phyloP scores from a whole-genome alignment of 108 stramenopile species.

The Halocafeteria seosinensis region DNA sequence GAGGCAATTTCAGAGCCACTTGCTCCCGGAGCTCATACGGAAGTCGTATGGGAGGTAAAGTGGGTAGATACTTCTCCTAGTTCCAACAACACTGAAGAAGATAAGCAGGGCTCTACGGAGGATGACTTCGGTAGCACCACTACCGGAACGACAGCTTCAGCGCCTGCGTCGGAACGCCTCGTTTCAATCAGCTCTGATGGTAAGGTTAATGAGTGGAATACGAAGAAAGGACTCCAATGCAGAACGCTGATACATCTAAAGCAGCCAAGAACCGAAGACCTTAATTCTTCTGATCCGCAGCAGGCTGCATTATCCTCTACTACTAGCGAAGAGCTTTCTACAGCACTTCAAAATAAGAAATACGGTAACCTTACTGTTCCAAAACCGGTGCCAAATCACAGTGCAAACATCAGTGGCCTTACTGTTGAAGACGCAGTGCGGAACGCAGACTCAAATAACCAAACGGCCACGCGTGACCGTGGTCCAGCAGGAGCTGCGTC shows the following conservation, averaged over 20 bases:
- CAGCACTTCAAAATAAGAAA: neutral
- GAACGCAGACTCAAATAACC: neutral
- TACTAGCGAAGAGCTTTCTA: neutral
- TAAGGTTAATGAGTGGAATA: slow-evolving; percentile 37
- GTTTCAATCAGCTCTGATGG: slow-evolving; percentile 43
- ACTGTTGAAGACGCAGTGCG: neutral
- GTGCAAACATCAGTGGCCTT: neutral
- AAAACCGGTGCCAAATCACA: too few relatives aligned
- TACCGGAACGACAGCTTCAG: too few relatives aligned
- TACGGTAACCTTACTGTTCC: neutral
- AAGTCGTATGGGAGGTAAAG: slow-evolving; percentile 44
- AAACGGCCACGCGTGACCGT: neutral
- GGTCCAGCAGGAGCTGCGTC: neutral
- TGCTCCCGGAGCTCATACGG: slow-evolving; percentile 26
- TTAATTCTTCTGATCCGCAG: too few relatives aligned
- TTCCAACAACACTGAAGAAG: too few relatives aligned
- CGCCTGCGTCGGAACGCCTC: slow-evolving; percentile 28
- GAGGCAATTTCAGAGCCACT: slow-evolving; percentile 17
- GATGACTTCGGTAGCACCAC: slow-evolving; percentile 30
- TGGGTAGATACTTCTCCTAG: too few relatives aligned
- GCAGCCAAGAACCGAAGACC: neutral
- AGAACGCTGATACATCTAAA: slow-evolving; percentile 40
- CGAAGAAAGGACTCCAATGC: slow-evolving; percentile 37
- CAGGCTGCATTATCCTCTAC: neutral
- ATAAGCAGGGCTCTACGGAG: too few relatives aligned